phyloP scores from a whole-genome alignment of 176 grass and related monocot genomes.

The Metroxylon sagu region DNA sequence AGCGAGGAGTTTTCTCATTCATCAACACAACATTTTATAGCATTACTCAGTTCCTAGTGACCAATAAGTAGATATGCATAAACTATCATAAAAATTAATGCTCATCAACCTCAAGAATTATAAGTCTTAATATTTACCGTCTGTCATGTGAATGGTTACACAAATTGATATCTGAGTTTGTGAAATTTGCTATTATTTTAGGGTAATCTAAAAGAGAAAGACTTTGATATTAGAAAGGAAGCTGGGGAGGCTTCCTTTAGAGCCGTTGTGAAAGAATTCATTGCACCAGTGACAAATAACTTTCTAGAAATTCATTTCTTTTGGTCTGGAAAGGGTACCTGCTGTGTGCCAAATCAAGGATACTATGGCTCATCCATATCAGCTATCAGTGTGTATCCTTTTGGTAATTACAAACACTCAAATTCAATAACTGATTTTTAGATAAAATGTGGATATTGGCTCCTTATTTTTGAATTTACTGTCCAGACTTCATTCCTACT shows the following conservation, averaged over 20 bases:
- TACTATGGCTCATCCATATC: conserved; percentile 27
- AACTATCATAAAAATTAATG: too few species aligned
- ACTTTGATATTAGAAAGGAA: too few species aligned
- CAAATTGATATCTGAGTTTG: too few species aligned
- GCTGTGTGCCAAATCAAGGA: conserved; percentile 14
- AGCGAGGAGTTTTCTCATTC: too few species aligned
- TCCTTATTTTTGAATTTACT: neutral
- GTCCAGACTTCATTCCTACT: conserved; percentile 8
- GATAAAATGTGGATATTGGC: neutral
- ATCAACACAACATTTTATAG: too few species aligned
- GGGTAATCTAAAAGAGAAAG: too few species aligned
- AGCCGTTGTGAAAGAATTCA: conserved; percentile 13
- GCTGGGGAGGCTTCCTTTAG: conserved; percentile 10
- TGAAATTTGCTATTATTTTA: too few species aligned
- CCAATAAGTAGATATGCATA: too few species aligned
- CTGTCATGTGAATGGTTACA: too few species aligned
- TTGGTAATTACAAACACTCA: conserved; percentile 5
- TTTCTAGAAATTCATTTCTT: conserved; percentile 36
- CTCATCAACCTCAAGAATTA: too few species aligned
- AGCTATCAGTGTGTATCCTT: conserved; percentile 24
- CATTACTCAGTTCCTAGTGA: too few species aligned
- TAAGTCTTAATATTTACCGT: too few species aligned
- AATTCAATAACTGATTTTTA: neutral
- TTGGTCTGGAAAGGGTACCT: conserved; percentile 33
- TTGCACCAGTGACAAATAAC: conserved; percentile 24